These are phyloP conservation scores for Penicillium occitanis DNA, from an alignment of 2,329 filamentous ascomycete species.

Conservation along the genomic window DNA sequence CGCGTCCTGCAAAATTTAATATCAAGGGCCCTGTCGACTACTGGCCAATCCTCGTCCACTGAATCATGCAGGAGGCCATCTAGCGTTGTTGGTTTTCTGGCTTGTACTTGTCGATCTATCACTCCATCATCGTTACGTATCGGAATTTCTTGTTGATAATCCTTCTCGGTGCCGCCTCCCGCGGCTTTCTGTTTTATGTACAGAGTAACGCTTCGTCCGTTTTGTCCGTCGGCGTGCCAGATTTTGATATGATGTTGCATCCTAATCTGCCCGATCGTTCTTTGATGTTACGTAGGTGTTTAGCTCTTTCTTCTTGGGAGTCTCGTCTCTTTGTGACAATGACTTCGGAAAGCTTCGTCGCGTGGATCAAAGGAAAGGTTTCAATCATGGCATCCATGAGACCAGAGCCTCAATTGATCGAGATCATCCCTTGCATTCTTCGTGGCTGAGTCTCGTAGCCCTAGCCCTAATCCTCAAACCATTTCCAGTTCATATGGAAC, in stretches of 20 bases:
- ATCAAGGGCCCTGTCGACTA: background rate
- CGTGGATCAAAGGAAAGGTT: background rate
- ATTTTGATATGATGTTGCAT: background rate
- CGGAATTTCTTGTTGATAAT: background rate
- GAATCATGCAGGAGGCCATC: background rate
- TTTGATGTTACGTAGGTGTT: background rate
- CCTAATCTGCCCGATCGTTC: background rate
- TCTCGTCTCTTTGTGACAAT: background rate
- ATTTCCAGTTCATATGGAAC: background rate
- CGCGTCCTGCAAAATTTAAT: background rate
- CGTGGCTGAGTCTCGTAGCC: background rate
- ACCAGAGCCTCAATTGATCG: background rate
- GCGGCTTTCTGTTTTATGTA: background rate
- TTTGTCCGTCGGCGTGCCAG: background rate
- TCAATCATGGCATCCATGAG: background rate
- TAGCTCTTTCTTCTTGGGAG: background rate
- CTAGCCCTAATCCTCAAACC: background rate
- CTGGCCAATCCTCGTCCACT: background rate
- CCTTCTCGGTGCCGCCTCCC: background rate
- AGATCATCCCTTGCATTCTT: background rate
- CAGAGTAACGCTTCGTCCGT: background rate
- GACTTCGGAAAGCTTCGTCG: background rate
- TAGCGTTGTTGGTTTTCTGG: background rate
- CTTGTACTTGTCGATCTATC: slow-evolving; percentile 1
- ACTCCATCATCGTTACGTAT: background rate